Conservation (phyloP, 2,329 filamentous ascomycete genomes). For the Geosmithia flava region DNA sequence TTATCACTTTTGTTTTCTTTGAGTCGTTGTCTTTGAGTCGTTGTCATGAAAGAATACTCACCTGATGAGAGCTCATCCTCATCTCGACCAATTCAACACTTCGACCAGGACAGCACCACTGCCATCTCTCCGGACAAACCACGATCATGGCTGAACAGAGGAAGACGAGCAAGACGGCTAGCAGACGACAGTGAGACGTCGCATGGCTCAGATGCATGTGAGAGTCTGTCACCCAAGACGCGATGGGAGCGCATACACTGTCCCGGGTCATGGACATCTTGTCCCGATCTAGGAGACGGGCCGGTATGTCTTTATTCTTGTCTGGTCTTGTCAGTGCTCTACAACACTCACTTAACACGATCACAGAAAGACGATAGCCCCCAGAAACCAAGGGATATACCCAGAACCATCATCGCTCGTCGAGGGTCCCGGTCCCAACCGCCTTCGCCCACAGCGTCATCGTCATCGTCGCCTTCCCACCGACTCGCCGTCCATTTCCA, state of each 20-base stretch:
- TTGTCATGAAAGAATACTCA: no score
- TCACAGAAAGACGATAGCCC: no score
- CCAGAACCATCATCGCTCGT: neutral
- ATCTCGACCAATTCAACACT: no score
- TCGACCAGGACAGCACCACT: neutral
- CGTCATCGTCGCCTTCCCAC: neutral
- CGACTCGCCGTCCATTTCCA: neutral
- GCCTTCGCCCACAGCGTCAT: no score
- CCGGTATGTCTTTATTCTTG: neutral
- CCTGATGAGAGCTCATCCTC: no score
- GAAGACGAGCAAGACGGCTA: neutral
- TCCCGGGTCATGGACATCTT: neutral
- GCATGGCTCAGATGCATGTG: neutral
- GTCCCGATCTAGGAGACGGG: neutral
- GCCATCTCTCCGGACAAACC: neutral
- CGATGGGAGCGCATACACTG: neutral
- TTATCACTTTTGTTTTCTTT: no score
- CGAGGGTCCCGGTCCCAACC: neutral
- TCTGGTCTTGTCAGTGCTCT: no score
- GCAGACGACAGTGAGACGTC: neutral
- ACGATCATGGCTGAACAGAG: neutral
- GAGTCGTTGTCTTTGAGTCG: no score
- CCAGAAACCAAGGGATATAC: no score
- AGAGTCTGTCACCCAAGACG: neutral
- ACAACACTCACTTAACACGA: no score